A percentile compares a stretch with the other conserved stretches of the same genome.
phyloP scores from a whole-genome alignment of 768 basidiomycete species.

The Kwoniella heveanensis region DNA sequence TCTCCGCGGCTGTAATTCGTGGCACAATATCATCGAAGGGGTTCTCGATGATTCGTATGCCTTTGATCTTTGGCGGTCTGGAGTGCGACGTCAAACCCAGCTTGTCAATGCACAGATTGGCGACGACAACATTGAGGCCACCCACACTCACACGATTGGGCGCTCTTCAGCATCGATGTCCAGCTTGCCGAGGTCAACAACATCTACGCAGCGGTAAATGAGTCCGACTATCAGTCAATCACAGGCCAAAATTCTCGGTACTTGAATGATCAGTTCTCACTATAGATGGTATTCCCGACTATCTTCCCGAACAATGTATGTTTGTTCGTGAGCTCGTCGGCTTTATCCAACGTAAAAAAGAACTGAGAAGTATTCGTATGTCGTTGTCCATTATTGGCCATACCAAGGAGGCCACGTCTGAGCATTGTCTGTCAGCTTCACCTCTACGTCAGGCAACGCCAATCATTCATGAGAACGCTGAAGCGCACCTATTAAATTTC shows the following conservation, averaged over 20 bases:
- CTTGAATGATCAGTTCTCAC: conserved; percentile 26
- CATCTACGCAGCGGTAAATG: conserved; percentile 63
- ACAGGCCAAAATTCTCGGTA: neutral
- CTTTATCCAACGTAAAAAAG: conserved; percentile 88
- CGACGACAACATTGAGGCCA: no score
- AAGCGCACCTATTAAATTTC: conserved; percentile 62
- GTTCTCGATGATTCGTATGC: conserved; percentile 81
- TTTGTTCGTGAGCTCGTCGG: conserved; percentile 90
- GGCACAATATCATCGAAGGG: conserved; percentile 95
- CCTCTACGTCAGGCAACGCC: no score
- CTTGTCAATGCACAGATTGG: no score
- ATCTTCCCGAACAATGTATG: conserved; percentile 90
- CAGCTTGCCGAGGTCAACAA: conserved; percentile 85
- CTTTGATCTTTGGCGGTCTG: conserved; percentile 91
- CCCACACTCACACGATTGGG: conserved; percentile 59
- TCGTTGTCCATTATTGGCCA: conserved; percentile 87
- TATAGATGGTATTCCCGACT: conserved; percentile 53
- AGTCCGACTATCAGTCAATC: neutral
- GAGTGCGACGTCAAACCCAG: no score
- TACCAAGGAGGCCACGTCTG: conserved; percentile 89
- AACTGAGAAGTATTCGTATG: conserved; percentile 93
- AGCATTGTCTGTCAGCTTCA: no score
- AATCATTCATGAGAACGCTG: neutral
- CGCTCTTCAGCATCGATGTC: conserved; percentile 57
- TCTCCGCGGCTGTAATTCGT: conserved; percentile 92